phyloP scores from a whole-genome alignment of 148 eudicot genomes.

The Heliamphora exappendiculata region DNA sequence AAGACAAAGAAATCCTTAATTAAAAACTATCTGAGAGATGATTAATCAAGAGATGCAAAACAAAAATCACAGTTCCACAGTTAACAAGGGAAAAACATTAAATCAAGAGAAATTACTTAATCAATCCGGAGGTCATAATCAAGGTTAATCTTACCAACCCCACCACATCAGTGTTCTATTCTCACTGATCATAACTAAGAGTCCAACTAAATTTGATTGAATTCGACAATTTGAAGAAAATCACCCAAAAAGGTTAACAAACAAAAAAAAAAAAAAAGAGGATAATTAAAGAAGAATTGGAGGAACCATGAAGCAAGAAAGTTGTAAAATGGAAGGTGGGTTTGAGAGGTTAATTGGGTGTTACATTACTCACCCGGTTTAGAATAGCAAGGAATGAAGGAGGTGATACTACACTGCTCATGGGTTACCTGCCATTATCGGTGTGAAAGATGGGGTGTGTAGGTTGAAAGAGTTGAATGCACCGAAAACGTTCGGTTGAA shows the following conservation, averaged over 20 bases:
- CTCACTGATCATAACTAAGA: neutral
- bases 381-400: neutral
- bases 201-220: neutral
- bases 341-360: neutral
- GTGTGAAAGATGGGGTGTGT: neutral
- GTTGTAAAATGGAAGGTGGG: neutral
- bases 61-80: neutral
- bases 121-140: too few species aligned
- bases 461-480: neutral
- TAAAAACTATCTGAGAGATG: neutral
- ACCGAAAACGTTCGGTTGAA: neutral
- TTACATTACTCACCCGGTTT: conserved; percentile 4
- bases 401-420: neutral
- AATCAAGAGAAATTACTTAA: neutral
- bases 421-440: conserved; percentile 10
- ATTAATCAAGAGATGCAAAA: neutral
- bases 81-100: neutral
- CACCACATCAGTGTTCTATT: neutral
- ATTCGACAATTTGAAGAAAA: neutral
- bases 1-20: neutral
- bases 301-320: conserved; percentile 1
- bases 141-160: too few species aligned
- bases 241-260: neutral
- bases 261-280: neutral
- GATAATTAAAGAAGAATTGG: neutral